phyloP scores from a whole-genome alignment of 257 asterid genomes.

The Voacanga thouarsii region DNA sequence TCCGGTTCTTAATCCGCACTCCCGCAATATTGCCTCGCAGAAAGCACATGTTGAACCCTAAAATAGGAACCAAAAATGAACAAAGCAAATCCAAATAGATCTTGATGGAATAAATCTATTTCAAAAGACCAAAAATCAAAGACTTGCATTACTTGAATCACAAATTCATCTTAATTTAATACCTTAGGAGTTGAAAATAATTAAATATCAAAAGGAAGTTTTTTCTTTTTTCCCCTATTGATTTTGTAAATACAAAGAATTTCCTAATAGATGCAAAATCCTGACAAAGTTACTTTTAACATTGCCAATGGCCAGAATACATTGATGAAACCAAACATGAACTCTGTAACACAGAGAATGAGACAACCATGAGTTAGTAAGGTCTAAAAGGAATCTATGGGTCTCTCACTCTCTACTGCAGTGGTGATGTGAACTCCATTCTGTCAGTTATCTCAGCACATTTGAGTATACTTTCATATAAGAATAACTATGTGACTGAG shows the following conservation, averaged over 20 bases:
- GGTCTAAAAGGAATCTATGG: slow-evolving; percentile 1
- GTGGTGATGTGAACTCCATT: not conserved
- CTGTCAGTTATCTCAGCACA: not conserved
- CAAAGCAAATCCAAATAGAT: slow-evolving; percentile 4
- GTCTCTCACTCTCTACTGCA: not conserved
- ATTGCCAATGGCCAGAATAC: not conserved
- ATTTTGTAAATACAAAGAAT: not conserved
- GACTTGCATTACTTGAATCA: not conserved
- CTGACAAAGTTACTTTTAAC: not conserved
- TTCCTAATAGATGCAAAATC: not conserved
- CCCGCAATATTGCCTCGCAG: slow-evolving; percentile 77
- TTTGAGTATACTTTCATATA: not conserved
- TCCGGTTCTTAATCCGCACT: slow-evolving; percentile 83
- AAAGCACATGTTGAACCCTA: slow-evolving; percentile 89
- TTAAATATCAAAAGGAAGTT: not conserved
- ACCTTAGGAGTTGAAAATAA: not conserved
- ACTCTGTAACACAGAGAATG: not conserved
- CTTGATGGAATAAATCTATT: not conserved
- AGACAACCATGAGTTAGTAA: not conserved
- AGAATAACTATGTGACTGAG: not conserved
- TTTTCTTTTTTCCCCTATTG: not conserved
- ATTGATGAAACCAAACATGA: not conserved
- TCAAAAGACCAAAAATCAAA: not conserved
- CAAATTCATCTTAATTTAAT: not conserved
- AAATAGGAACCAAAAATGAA: slow-evolving; percentile 23